phyloP scores from a whole-genome alignment of 805 yeast genomes.

The Teunomyces stri region DNA sequence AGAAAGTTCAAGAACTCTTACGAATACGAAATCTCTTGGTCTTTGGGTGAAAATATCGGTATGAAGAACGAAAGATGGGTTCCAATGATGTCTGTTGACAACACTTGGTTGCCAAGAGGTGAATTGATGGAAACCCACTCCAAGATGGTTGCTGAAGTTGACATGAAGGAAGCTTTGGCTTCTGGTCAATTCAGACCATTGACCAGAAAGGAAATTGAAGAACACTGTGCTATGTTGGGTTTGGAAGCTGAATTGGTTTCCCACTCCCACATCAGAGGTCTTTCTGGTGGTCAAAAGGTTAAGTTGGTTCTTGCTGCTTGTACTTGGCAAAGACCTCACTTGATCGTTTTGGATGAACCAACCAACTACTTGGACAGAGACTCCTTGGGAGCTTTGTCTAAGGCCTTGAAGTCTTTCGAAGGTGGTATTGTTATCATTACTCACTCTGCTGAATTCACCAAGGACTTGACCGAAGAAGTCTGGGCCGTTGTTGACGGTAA shows the following conservation, averaged over 20 bases:
- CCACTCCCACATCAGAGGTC: slow-evolving; percentile 99
- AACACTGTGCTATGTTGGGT: slow-evolving; percentile 98
- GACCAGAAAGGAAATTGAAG: slow-evolving; percentile 99
- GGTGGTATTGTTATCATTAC: slow-evolving; percentile 99
- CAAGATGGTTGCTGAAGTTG: slow-evolving; percentile 99
- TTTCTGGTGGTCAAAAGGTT: slow-evolving; percentile 99
- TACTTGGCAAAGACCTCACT: slow-evolving; percentile 99
- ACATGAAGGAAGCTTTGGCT: slow-evolving; percentile 99
- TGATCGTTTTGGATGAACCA: slow-evolving; percentile 99
- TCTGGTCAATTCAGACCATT: slow-evolving; percentile 99
- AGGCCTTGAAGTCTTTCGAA: slow-evolving; percentile 97
- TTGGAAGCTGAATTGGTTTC: slow-evolving; percentile 98
- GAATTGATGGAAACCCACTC: slow-evolving; percentile 94
- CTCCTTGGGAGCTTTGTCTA: slow-evolving; percentile 98
- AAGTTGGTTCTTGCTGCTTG: slow-evolving; percentile 99
- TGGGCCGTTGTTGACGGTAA: slow-evolving; percentile 99
- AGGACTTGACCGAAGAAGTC: slow-evolving; percentile 98
- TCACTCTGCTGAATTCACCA: slow-evolving; percentile 99
- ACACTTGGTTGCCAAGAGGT: slow-evolving; percentile 99
- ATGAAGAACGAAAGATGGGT: slow-evolving; percentile 99
- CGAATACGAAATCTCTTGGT: slow-evolving; percentile 98
- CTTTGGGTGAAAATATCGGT: slow-evolving; percentile 97
- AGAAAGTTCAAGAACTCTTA: slow-evolving; percentile 99
- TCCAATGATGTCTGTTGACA: slow-evolving; percentile 99
- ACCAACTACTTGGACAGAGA: slow-evolving; percentile 99